These are phyloP conservation scores for Trichocomaceae sp. DNA, from an alignment of 2,329 filamentous ascomycete genomes.

Conservation along the genomic window DNA sequence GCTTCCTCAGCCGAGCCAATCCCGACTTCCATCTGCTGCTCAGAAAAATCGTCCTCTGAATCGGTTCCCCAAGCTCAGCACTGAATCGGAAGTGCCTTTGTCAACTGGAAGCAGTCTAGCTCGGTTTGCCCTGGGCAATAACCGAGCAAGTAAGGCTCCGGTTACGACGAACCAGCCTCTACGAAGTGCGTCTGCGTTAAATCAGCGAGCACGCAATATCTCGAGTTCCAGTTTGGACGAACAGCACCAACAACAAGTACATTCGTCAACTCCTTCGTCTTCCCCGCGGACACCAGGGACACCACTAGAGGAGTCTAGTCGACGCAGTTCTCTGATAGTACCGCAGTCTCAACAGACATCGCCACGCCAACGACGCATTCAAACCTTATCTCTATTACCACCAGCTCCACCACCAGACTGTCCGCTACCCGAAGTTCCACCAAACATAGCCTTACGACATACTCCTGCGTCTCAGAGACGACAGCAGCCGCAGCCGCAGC, in stretches of 20 bases:
- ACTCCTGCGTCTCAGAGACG: conserved; percentile 5
- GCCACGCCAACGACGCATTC: conserved; percentile 16
- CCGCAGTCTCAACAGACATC: conserved; percentile 7
- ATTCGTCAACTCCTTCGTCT: conserved; percentile 3
- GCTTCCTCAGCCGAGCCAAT: conserved; percentile 1
- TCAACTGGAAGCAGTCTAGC: conserved; percentile 1
- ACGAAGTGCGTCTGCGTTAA: background rate
- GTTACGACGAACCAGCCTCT: background rate
- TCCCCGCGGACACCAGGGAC: conserved; percentile 3
- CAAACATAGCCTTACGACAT: conserved; percentile 5
- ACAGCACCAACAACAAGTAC: background rate
- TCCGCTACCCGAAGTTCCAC: conserved; percentile 22
- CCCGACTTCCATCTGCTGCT: conserved; percentile 3
- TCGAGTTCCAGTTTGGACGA: background rate
- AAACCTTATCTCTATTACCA: conserved; percentile 19
- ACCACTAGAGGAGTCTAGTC: conserved; percentile 7
- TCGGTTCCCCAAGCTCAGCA: conserved; percentile 3
- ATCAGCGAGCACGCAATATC: background rate
- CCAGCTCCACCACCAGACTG: conserved; percentile 23
- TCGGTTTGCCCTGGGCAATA: conserved; percentile 1
- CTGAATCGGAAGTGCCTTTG: background rate
- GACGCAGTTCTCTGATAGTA: conserved; percentile 5
- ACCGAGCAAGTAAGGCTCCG: conserved; percentile 2
- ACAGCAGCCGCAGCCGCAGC: background rate
- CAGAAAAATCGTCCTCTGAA: background rate